Conservation (phyloP, 2,329 filamentous ascomycete species). For the Fusarium clavum region DNA sequence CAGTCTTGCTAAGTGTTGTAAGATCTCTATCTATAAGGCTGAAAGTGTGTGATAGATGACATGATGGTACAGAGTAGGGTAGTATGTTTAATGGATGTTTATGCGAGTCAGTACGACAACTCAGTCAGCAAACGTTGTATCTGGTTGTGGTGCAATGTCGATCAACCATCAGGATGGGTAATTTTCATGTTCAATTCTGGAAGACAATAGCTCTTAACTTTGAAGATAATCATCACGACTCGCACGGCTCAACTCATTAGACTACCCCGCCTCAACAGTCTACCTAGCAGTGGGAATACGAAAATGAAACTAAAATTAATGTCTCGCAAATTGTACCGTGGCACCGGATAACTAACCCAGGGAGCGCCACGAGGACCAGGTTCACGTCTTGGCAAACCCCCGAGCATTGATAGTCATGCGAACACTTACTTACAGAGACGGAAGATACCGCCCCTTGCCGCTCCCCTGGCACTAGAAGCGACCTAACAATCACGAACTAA, state of each 20-base stretch:
- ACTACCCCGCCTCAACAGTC: constrained; percentile 23
- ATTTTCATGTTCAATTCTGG: background rate
- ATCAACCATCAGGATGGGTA: background rate
- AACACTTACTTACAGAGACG: background rate
- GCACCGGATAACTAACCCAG: constrained; percentile 4
- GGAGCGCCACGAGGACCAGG: constrained; percentile 5
- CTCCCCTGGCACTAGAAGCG: background rate
- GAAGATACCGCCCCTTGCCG: constrained; percentile 17
- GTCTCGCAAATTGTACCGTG: constrained; percentile 17
- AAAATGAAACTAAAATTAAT: constrained; percentile 13
- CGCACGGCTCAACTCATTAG: background rate
- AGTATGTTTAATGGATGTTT: background rate
- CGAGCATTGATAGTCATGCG: constrained; percentile 3
- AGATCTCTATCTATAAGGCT: constrained; percentile 6
- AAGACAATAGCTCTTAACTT: background rate
- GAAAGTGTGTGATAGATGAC: background rate
- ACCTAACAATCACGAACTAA: background rate
- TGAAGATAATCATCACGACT: background rate
- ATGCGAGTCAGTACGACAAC: background rate
- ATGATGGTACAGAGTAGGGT: background rate
- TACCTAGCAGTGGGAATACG: background rate
- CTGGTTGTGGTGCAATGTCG: background rate
- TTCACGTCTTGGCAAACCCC: constrained; percentile 13
- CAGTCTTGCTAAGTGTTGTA: constrained; percentile 1
- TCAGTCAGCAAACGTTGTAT: background rate